phyloP scores from a whole-genome alignment of 345 rosid genomes.

The Pistacia atlantica region DNA sequence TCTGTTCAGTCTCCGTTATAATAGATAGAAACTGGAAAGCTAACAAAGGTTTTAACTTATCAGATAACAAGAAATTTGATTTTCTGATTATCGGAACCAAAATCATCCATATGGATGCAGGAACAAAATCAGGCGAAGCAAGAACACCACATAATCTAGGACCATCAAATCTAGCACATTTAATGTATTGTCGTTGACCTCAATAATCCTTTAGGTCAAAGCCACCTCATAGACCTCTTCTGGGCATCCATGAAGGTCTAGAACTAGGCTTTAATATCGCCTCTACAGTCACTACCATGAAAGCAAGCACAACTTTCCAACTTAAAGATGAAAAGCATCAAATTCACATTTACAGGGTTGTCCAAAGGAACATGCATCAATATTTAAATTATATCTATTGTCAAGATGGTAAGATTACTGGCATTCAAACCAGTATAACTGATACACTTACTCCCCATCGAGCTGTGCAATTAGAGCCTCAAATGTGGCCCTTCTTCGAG shows the following conservation, averaged over 20 bases:
- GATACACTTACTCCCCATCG: conserved; percentile 83
- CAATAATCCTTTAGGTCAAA: no score
- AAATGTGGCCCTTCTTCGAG: conserved; percentile 80
- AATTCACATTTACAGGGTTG: not conserved
- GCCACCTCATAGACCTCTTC: no score
- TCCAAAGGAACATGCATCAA: not conserved
- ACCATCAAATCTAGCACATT: no score
- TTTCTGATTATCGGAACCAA: not conserved
- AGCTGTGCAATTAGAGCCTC: conserved; percentile 92
- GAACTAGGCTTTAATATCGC: no score
- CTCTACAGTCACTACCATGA: not conserved
- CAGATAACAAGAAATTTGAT: not conserved
- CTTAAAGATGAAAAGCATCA: not conserved
- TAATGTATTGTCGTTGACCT: no score
- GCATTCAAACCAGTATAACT: conserved; percentile 9
- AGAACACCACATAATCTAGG: no score
- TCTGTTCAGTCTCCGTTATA: not conserved
- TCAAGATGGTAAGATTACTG: not conserved
- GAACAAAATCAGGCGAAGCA: not conserved
- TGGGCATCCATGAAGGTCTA: no score
- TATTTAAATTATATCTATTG: not conserved
- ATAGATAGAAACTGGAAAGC: not conserved
- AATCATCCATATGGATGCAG: not conserved
- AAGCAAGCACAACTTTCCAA: not conserved
- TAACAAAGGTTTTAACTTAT: not conserved